phyloP scores from a whole-genome alignment of 305 asterid genomes.

The Solanum hybrid region DNA sequence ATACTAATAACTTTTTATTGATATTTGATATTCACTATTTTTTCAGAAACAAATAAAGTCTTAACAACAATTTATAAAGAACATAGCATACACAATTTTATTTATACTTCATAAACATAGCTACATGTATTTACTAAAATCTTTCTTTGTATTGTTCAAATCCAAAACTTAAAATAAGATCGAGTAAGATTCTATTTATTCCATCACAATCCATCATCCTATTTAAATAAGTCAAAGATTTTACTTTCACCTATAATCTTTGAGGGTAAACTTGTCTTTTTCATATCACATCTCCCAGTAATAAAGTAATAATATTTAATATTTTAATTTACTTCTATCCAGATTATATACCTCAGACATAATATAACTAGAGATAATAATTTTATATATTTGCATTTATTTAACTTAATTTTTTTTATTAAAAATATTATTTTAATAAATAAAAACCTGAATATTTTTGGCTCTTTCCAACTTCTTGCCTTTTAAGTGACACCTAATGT shows the following conservation, averaged over 20 bases:
- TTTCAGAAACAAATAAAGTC: not conserved
- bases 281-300: not conserved
- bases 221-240: not conserved
- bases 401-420: not conserved
- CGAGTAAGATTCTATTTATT: fast-evolving
- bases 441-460: slow-evolving; percentile 7
- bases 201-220: not conserved
- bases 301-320: not conserved
- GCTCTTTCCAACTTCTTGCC: slow-evolving; percentile 11
- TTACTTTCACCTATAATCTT: not conserved
- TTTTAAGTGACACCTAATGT: slow-evolving; percentile 13
- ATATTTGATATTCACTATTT: too few relatives aligned
- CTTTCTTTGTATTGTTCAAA: not conserved
- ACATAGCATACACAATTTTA: too few relatives aligned
- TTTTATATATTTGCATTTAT: not conserved
- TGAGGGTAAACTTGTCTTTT: not conserved
- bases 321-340: not conserved
- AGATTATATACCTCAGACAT: not conserved
- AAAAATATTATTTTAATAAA: not conserved
- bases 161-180: not conserved
- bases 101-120: not conserved
- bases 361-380: not conserved
- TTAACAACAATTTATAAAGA: not conserved
- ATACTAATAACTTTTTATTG: not conserved
- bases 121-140: too few relatives aligned